phyloP scores from a whole-genome alignment of 1,139 yeast species.

The Zygosaccharomyces sapae region DNA sequence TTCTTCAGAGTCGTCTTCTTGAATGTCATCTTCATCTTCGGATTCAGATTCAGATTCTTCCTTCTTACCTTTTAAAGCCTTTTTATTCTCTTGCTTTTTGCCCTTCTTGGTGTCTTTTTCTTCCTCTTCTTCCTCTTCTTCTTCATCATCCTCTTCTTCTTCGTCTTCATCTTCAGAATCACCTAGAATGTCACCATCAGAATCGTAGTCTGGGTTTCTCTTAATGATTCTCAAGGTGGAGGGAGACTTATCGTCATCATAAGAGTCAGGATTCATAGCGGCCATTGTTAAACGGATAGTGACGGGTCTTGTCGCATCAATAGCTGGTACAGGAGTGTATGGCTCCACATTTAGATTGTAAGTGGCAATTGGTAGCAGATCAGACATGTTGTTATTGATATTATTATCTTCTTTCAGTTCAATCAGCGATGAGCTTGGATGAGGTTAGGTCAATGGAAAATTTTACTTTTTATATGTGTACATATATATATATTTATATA shows the following conservation, averaged over 20 bases:
- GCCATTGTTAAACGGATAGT: constrained; percentile 92
- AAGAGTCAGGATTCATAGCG: constrained; percentile 85
- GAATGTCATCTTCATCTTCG: constrained; percentile 33
- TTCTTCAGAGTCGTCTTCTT: constrained; percentile 37
- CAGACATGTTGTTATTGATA: constrained; percentile 46
- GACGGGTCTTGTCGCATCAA: constrained; percentile 79
- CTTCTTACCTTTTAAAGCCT: constrained; percentile 32
- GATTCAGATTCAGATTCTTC: constrained; percentile 36
- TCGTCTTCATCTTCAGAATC: constrained; percentile 52
- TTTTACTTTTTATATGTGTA: constrained; percentile 7
- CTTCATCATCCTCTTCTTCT: constrained; percentile 45
- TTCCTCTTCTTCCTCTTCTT: constrained; percentile 47
- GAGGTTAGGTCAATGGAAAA: constrained; percentile 16
- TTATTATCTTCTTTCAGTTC: background rate
- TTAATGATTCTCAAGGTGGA: constrained; percentile 86
- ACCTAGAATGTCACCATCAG: constrained; percentile 46
- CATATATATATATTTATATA: background rate
- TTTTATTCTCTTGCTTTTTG: constrained; percentile 33
- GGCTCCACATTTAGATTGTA: constrained; percentile 83
- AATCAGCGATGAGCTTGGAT: constrained; percentile 4
- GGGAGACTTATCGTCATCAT: constrained; percentile 75
- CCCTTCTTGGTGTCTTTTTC: constrained; percentile 39
- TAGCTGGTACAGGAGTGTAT: constrained; percentile 80
- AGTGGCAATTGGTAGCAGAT: constrained; percentile 75
- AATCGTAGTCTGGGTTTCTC: constrained; percentile 56